phyloP scores from a whole-genome alignment of 2,329 filamentous ascomycete genomes.

The Coniochaeta sp. region DNA sequence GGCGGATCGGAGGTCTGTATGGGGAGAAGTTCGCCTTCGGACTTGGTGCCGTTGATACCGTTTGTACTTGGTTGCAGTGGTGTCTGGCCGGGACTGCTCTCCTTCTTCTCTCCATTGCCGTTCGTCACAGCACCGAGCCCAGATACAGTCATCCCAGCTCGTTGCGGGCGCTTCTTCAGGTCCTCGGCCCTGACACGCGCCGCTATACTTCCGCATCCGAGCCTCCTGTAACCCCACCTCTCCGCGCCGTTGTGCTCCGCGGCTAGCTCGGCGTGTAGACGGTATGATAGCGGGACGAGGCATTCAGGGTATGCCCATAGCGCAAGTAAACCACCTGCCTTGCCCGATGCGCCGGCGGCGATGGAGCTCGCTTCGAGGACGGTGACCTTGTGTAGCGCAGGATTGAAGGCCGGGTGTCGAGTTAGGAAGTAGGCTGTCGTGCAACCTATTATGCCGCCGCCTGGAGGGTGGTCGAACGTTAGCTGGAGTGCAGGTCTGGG shows the following conservation, averaged over 20 bases:
- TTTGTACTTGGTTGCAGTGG: not conserved
- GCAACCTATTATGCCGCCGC: conserved; percentile 87
- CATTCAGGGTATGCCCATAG: conserved; percentile 84
- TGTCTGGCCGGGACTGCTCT: not conserved
- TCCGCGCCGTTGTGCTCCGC: conserved; percentile 70
- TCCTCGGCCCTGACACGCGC: conserved; percentile 22
- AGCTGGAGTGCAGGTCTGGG: not conserved
- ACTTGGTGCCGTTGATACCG: not conserved
- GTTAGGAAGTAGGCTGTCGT: conserved; percentile 90
- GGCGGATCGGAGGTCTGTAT: conserved; percentile 11
- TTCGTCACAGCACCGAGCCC: not conserved
- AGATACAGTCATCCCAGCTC: not conserved
- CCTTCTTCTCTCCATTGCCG: not conserved
- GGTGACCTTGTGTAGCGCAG: conserved; percentile 68
- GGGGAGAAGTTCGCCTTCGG: conserved; percentile 8
- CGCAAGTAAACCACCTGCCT: conserved; percentile 84
- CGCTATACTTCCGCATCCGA: conserved; percentile 61
- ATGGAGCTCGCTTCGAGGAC: conserved; percentile 80
- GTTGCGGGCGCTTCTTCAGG: conserved; percentile 4
- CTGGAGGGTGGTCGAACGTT: conserved; percentile 33
- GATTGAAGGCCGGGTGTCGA: conserved; percentile 74
- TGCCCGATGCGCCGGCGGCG: conserved; percentile 88
- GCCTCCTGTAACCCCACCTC: conserved; percentile 78
- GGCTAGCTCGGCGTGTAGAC: conserved; percentile 77
- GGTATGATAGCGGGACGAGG: conserved; percentile 81